Conservation (phyloP, 2,329 filamentous ascomycete genomes). For the Diaporthe ilicicola region DNA sequence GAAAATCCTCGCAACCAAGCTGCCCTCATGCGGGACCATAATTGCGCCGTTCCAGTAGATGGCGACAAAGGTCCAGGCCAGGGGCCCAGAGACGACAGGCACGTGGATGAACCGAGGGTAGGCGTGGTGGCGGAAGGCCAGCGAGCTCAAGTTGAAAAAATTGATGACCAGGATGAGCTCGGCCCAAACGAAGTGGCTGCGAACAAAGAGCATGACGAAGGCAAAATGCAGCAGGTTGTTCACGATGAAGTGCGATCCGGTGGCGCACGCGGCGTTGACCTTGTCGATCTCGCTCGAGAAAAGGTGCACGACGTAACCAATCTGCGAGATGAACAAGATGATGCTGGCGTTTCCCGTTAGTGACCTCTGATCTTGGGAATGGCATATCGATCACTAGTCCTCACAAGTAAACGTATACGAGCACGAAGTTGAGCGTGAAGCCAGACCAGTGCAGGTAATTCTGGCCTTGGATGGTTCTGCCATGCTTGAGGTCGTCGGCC, state of each 20-base stretch:
- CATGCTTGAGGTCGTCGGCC: constrained; percentile 65
- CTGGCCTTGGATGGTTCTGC: constrained; percentile 78
- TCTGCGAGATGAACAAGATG: constrained; percentile 77
- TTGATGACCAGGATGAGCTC: constrained; percentile 82
- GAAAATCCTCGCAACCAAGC: constrained; percentile 76
- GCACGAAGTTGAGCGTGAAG: constrained; percentile 76
- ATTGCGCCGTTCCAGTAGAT: constrained; percentile 91
- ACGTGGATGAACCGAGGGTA: constrained; percentile 80
- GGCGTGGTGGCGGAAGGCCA: constrained; percentile 82
- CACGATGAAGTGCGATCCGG: constrained; percentile 84
- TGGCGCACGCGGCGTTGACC: constrained; percentile 75
- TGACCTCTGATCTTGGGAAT: background rate
- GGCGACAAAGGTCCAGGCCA: constrained; percentile 87
- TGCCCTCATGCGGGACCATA: constrained; percentile 74
- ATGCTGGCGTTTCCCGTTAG: constrained; percentile 57
- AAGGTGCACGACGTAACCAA: constrained; percentile 78
- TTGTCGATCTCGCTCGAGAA: constrained; percentile 72
- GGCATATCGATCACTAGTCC: constrained; percentile 27
- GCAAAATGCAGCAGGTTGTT: constrained; percentile 85
- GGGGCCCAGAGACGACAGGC: constrained; percentile 77
- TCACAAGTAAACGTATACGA: constrained; percentile 80
- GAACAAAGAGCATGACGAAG: constrained; percentile 85
- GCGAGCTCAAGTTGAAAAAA: constrained; percentile 79
- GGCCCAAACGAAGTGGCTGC: constrained; percentile 76
- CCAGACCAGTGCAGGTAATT: constrained; percentile 73